Conservation (phyloP, 768 basidiomycete species). For the Pulveroboletus sp. region DNA sequence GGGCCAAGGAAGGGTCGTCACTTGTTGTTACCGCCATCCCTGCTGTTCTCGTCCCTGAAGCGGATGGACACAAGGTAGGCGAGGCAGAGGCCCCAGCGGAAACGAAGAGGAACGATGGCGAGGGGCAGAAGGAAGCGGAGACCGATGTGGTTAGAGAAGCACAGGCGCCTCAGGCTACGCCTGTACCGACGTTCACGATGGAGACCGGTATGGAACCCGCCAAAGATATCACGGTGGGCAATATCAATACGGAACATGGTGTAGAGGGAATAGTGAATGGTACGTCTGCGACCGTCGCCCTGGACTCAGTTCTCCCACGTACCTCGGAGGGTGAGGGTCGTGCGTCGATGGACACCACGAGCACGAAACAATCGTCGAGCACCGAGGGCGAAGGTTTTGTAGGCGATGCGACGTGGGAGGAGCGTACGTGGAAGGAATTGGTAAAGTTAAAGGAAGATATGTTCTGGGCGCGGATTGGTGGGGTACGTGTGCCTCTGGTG, state of each 20-base stretch:
- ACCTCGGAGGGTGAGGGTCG: slow-evolving; percentile 3
- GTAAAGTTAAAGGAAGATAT: slow-evolving; percentile 71
- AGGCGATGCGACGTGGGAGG: slow-evolving; percentile 76
- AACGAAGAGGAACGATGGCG: not conserved
- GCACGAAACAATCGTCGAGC: slow-evolving; percentile 23
- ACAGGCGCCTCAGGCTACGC: not conserved
- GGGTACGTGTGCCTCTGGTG: slow-evolving; percentile 21
- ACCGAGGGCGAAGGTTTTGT: slow-evolving; percentile 43
- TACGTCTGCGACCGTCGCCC: not conserved
- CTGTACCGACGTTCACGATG: not conserved
- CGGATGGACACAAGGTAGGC: not conserved
- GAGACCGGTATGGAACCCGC: not conserved
- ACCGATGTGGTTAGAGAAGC: not conserved
- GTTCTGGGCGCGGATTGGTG: slow-evolving; percentile 82
- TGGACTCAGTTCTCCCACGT: not conserved
- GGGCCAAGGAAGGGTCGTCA: slow-evolving; percentile 1
- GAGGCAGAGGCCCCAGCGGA: slow-evolving; percentile 1
- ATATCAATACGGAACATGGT: not conserved
- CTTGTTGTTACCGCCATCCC: not conserved
- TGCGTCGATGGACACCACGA: slow-evolving; percentile 19
- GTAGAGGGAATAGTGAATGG: not conserved
- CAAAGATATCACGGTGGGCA: not conserved
- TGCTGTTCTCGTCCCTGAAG: not conserved
- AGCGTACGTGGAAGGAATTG: slow-evolving; percentile 79
- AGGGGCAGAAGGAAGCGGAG: not conserved